A percentile compares a stretch with the other conserved stretches of the same genome.
Conservation (phyloP, 805 yeast genomes). For the Cyberlindnera veronae region DNA sequence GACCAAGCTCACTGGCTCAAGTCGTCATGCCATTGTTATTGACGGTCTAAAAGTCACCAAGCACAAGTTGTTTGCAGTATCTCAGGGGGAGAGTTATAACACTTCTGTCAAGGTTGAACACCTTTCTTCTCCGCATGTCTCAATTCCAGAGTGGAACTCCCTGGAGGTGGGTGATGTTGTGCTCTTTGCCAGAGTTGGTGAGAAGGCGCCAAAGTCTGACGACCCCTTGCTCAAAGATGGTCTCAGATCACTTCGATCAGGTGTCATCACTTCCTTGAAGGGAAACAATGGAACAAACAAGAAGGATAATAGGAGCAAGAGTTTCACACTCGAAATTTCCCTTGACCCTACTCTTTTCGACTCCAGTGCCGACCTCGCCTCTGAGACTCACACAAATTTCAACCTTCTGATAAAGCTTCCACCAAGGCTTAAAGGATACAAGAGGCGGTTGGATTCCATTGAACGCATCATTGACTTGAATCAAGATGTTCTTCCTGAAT, state of each 20-base stretch:
- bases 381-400: conserved; percentile 8
- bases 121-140: background rate
- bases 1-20: conserved; percentile 16
- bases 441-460: background rate
- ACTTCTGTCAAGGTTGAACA: background rate
- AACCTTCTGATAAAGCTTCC: conserved; percentile 30
- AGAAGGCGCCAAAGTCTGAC: conserved; percentile 7
- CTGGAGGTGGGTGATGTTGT: conserved; percentile 16
- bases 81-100: background rate
- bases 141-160: conserved; percentile 15
- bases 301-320: background rate
- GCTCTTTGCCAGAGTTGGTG: conserved; percentile 7
- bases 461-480: conserved; percentile 4
- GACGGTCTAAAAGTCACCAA: background rate
- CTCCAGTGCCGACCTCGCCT: background rate
- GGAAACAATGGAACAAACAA: background rate
- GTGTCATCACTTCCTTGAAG: background rate
- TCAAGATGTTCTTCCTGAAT: conserved; percentile 28
- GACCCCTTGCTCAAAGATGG: conserved; percentile 13
- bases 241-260: conserved; percentile 1
- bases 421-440: background rate
- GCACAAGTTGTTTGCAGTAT: background rate
- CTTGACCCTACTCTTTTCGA: background rate
- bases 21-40: conserved; percentile 17
- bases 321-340: background rate